Evolutionary conservation across 352 stramenopile genomes (phyloP), one percentile per base, ranked within the genome.

Genomic region (Phytophthora fragariaefolia): DNA sequence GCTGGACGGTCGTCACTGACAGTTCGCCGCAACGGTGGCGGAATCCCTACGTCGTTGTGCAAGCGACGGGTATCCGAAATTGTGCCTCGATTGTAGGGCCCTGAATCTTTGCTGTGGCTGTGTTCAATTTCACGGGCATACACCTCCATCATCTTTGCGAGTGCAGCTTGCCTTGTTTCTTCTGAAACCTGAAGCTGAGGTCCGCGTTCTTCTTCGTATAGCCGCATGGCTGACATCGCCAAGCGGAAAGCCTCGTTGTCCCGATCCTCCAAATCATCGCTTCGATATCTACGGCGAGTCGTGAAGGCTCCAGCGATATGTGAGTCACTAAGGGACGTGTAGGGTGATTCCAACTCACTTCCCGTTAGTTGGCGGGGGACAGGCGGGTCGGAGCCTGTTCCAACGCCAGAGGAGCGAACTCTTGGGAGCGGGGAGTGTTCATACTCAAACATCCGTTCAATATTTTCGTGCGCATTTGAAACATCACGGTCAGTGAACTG

Each of bases 131-230:
- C 84, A n/a, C 70, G 78, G 1, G 83, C 79, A 58, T 92, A 94
- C 23, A 92, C 82, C 15, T 84, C 77, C 61, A 91, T 83, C 85
- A 94, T 92, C 34, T 92, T 92, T 15, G 77, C 71, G 38, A 92
- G 51, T 10, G 83, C 85, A 0, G 70, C 74, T 47, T 87, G 80
- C 5, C 79, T 73, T 7, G 82, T 91, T 34, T 90, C 79, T 8
- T 90, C 73, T 0, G 80, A 75, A 0, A 93, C 77, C 6, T 85
- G 69, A 0, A 85, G 32, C 8, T 74, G 66, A 0, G 64, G 52
- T 1, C 83, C 82, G 12, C 78, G 81, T 51, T 91, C 83, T 54
- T 87, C 77, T 49, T 92, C 83, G 36, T 92, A 92, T 50, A 94
- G 38, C n/a, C 78, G 74, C 85, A 94, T 94, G 1, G 85, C 85